These are phyloP conservation scores for Diplodia intermedia DNA, from an alignment of 2,329 filamentous ascomycete genomes.

Conservation along the genomic window DNA sequence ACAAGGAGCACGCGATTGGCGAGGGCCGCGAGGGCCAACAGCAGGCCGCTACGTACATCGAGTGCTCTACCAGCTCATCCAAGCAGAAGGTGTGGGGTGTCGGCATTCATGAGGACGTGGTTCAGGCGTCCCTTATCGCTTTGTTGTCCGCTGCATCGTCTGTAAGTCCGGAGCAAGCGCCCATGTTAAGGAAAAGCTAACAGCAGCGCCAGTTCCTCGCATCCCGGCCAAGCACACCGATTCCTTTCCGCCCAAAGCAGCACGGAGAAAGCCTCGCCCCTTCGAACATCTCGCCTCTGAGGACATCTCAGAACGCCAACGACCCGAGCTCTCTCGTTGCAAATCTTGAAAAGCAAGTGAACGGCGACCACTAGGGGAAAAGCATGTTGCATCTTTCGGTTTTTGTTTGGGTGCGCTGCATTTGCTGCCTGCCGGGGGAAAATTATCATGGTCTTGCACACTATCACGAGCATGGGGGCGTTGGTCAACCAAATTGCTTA, in stretches of 20 bases:
- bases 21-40: slow-evolving; percentile 84
- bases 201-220: slow-evolving; percentile 68
- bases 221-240: slow-evolving; percentile 72
- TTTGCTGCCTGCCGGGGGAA: slow-evolving; percentile 1
- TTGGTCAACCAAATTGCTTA: slow-evolving; percentile 3
- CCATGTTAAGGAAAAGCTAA: slow-evolving; percentile 21
- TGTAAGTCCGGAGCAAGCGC: slow-evolving; percentile 61
- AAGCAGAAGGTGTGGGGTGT: slow-evolving; percentile 85
- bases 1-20: slow-evolving; percentile 95
- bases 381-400: slow-evolving; percentile 26
- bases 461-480: slow-evolving; percentile 13
- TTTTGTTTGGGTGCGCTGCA: slow-evolving; percentile 13
- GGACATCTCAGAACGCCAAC: slow-evolving; percentile 19
- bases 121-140: slow-evolving; percentile 86
- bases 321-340: slow-evolving; percentile 22
- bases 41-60: slow-evolving; percentile 94
- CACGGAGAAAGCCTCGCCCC: slow-evolving; percentile 51
- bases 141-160: slow-evolving; percentile 84
- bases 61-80: slow-evolving; percentile 75
- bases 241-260: slow-evolving; percentile 65
- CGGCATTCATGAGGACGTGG: slow-evolving; percentile 89
- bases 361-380: slow-evolving; percentile 30
- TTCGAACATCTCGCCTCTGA: slow-evolving; percentile 39
- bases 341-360: slow-evolving; percentile 32
- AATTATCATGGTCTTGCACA: slow-evolving; percentile 18